phyloP scores from a whole-genome alignment of 169 alveolate species.

The Plasmodium knowlesi region DNA sequence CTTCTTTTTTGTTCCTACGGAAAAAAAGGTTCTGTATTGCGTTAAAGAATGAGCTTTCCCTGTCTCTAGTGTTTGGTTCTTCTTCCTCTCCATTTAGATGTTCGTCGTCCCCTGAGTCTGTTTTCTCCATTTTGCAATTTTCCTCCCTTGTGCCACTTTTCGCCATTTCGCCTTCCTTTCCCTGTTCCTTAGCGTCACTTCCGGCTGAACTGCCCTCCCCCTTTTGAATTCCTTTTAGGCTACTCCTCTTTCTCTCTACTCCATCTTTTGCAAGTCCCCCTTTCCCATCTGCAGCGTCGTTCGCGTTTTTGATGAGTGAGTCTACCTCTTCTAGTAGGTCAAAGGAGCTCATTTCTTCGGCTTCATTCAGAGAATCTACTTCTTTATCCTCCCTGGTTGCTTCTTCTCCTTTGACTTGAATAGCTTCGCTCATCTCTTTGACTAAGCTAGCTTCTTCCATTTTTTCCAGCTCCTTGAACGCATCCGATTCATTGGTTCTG shows the following conservation, averaged over 20 bases:
- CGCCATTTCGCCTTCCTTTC: neutral
- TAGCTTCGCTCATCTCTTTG: neutral
- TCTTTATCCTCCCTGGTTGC: neutral
- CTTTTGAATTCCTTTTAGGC: neutral
- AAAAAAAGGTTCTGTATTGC: neutral
- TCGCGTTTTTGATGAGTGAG: neutral
- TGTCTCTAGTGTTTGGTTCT: neutral
- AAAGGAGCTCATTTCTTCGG: neutral
- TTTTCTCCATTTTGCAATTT: neutral
- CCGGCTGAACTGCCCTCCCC: neutral
- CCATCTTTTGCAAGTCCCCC: neutral
- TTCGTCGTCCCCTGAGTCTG: neutral
- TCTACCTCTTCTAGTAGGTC: neutral
- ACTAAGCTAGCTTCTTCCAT: neutral
- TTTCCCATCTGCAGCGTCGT: neutral
- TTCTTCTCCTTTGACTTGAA: neutral
- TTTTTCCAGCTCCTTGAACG: neutral
- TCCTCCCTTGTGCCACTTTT: neutral
- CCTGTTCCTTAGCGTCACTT: neutral
- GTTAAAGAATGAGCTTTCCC: neutral
- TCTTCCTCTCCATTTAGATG: neutral
- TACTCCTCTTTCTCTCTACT: neutral
- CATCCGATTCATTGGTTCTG: neutral
- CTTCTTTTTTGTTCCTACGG: neutral
- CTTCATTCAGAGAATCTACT: neutral